phyloP scores from a whole-genome alignment of 495 filamentous ascomycete species.

The Cercophora sp. region DNA sequence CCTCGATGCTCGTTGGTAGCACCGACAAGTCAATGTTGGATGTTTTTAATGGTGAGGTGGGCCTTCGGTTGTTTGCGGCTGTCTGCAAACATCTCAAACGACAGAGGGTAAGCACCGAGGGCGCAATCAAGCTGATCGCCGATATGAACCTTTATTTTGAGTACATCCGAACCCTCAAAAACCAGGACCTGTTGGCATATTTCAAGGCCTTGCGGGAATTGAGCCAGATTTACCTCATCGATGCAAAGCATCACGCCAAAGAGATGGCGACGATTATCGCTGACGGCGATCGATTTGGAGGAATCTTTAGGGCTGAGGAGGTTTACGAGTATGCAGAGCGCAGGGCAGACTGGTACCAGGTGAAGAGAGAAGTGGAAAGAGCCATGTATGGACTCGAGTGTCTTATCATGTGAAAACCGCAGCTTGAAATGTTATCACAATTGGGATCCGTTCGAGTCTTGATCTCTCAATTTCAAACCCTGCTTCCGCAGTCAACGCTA shows the following conservation, averaged over 20 bases:
- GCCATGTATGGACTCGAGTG: constrained; percentile 93
- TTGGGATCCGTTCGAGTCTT: too few relatives aligned
- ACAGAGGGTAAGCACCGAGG: constrained; percentile 84
- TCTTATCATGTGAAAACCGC: neutral
- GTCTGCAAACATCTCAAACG: constrained; percentile 97
- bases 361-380: constrained; percentile 83
- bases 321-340: constrained; percentile 96
- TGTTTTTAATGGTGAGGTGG: constrained; percentile 98
- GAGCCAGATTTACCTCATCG: constrained; percentile 92
- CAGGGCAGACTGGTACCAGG: constrained; percentile 88
- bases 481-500: too few relatives aligned
- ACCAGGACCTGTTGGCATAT: constrained; percentile 78
- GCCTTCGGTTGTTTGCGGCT: constrained; percentile 81
- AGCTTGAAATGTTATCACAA: too few relatives aligned
- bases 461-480: too few relatives aligned
- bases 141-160: constrained; percentile 93
- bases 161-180: constrained; percentile 76
- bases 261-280: constrained; percentile 94
- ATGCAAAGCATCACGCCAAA: constrained; percentile 81
- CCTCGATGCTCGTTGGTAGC: constrained; percentile 82
- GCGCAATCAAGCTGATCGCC: constrained; percentile 87
- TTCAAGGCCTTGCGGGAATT: constrained; percentile 91
- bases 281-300: constrained; percentile 81
- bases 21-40: constrained; percentile 97
- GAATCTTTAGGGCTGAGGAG: constrained; percentile 91